Evolutionary conservation across 2,329 filamentous ascomycete species (phyloP).

Genomic region (Coniochaeta sp.): DNA sequence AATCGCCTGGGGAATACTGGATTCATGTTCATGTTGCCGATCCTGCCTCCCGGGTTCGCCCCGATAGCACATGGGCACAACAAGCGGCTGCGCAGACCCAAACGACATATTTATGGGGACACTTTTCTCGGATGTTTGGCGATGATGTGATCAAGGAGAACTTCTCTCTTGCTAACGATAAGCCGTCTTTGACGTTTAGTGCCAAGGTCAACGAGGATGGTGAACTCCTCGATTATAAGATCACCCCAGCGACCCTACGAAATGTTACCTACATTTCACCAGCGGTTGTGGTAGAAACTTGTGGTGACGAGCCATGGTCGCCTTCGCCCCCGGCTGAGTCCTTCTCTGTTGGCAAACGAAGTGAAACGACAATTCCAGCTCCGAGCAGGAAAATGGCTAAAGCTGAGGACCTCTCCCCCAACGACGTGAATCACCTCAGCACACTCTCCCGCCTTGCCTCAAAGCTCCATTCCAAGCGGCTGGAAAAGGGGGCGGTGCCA

Average conservation of each 20-base stretch:
- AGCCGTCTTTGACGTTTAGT: constrained; percentile 55
- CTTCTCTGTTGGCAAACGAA: constrained; percentile 25
- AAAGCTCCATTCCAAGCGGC: constrained; percentile 32
- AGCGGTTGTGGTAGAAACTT: constrained; percentile 35
- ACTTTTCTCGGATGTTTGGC: constrained; percentile 51
- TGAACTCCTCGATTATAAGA: constrained; percentile 42
- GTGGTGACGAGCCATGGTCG: constrained; percentile 25
- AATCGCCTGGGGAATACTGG: constrained; percentile 53
- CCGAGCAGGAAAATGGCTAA: constrained; percentile 35
- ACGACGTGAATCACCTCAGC: constrained; percentile 36
- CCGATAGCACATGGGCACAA: constrained; percentile 48
- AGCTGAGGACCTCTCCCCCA: constrained; percentile 30
- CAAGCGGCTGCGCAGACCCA: constrained; percentile 54
- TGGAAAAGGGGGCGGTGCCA: constrained; percentile 41
- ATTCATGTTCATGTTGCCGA: constrained; percentile 74
- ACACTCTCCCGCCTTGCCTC: constrained; percentile 39
- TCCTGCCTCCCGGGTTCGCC: constrained; percentile 61
- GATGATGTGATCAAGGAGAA: constrained; percentile 34
- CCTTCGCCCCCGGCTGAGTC: constrained; percentile 12
- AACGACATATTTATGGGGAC: constrained; percentile 53
- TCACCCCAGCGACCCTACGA: constrained; percentile 45
- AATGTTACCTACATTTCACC: constrained; percentile 52
- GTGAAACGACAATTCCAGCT: constrained; percentile 6
- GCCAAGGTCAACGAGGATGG: constrained; percentile 46
- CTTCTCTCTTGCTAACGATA: constrained; percentile 45